Evolutionary conservation across 1,284 basidiomycete genomes (phyloP).

Genomic region (Earliella scabrosa): DNA sequence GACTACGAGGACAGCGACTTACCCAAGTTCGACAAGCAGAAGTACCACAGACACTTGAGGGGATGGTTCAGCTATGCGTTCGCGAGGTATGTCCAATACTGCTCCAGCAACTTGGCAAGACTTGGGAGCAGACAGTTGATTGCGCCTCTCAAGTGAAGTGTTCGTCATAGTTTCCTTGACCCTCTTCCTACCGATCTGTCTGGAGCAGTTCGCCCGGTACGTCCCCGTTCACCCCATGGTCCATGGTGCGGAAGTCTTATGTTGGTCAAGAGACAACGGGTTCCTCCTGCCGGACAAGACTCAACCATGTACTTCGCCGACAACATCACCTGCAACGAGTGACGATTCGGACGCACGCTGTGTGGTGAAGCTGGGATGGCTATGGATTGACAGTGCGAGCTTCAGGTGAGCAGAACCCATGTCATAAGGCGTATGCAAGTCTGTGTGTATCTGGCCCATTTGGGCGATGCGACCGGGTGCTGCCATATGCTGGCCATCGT

Average conservation of each 20-base stretch:
- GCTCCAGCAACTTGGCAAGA: not conserved
- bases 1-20: not conserved
- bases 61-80: constrained; percentile 83
- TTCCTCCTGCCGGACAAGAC: constrained; percentile 67
- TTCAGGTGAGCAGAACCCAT: constrained; percentile 84
- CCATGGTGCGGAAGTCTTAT: not conserved
- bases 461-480: too few relatives aligned
- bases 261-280: constrained; percentile 67
- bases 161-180: constrained; percentile 83
- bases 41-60: constrained; percentile 49
- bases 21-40: constrained; percentile 21
- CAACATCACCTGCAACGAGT: constrained; percentile 19
- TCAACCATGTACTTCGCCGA: constrained; percentile 46
- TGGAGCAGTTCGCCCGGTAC: constrained; percentile 77
- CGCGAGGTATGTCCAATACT: constrained; percentile 54
- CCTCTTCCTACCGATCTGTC: constrained; percentile 80
- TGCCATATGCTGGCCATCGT: too few relatives aligned
- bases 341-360: constrained; percentile 50
- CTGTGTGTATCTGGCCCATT: too few relatives aligned
- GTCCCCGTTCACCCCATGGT: not conserved
- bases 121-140: not conserved
- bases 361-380: constrained; percentile 75
- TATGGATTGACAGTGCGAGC: constrained; percentile 86
- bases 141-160: constrained; percentile 60
- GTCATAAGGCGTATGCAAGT: too few relatives aligned